These are phyloP conservation scores for Litchi chinensis DNA, from an alignment of 345 rosid genomes.

Conservation along the genomic window DNA sequence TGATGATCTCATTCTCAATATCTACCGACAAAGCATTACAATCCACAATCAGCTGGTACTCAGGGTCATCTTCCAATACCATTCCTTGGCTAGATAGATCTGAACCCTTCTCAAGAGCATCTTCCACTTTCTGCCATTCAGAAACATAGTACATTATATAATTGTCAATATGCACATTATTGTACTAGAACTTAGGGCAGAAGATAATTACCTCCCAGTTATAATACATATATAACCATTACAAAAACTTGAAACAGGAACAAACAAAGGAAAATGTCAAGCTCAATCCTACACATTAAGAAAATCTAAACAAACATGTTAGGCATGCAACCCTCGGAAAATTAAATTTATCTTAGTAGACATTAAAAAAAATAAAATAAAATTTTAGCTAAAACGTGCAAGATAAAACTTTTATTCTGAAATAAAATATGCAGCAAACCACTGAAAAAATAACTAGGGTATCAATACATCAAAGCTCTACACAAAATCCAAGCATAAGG, in stretches of 20 bases:
- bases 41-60: slow-evolving; percentile 88
- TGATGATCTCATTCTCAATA: slow-evolving; percentile 84
- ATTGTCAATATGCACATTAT: background rate
- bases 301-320: background rate
- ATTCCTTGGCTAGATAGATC: slow-evolving; percentile 56
- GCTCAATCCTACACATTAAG: background rate
- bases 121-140: slow-evolving; percentile 76
- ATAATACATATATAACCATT: background rate
- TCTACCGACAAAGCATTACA: slow-evolving; percentile 88
- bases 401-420: background rate
- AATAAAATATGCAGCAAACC: background rate
- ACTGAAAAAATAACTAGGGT: background rate
- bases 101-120: slow-evolving; percentile 68
- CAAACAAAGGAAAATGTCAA: background rate
- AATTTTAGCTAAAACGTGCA: background rate
- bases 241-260: background rate
- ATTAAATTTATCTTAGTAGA: background rate
- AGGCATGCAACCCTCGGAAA: background rate
- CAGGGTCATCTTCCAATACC: slow-evolving; percentile 93
- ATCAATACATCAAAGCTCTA: slow-evolving; percentile 3
- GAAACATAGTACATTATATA: slow-evolving; percentile 14
- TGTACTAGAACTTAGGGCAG: background rate
- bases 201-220: background rate
- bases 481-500: background rate
- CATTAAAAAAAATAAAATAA: background rate